Conservation (phyloP, 352 stramenopile genomes). For the Globisporangium sylvaticum region DNA sequence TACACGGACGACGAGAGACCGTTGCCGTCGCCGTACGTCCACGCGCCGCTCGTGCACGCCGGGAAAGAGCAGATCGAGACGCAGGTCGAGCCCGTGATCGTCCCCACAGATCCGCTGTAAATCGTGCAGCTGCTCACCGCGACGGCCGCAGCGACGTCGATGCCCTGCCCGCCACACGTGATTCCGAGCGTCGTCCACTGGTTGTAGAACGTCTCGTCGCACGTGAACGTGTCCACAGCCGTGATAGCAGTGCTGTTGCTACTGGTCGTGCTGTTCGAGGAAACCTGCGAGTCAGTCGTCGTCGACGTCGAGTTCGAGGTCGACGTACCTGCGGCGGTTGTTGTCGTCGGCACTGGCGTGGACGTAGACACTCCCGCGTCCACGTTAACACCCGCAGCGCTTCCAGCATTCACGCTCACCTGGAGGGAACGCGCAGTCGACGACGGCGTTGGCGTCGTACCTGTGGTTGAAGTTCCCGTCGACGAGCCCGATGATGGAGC, state of each 20-base stretch:
- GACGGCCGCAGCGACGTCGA: constrained; percentile 55
- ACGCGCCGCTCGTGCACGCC: constrained; percentile 47
- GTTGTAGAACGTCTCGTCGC: constrained; percentile 78
- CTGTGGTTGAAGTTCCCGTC: neutral
- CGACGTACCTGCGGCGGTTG: constrained; percentile 5
- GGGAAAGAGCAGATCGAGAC: constrained; percentile 82
- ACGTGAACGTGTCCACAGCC: constrained; percentile 42
- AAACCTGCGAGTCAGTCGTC: neutral
- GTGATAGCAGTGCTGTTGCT: constrained; percentile 17
- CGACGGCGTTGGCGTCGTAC: constrained; percentile 4
- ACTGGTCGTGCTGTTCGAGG: constrained; percentile 11
- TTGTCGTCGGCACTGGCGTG: constrained; percentile 7
- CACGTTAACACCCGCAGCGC: neutral
- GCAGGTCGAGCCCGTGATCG: constrained; percentile 48
- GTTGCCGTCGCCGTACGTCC: constrained; percentile 59
- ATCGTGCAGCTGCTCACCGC: constrained; percentile 59
- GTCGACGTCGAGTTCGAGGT: constrained; percentile 11
- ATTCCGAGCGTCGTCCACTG: constrained; percentile 66
- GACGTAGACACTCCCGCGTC: neutral
- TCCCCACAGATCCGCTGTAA: constrained; percentile 63
- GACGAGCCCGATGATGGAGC: constrained; percentile 4
- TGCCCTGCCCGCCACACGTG: constrained; percentile 38
- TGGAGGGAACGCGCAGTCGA: neutral
- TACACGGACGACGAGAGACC: constrained; percentile 71
- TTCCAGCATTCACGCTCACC: constrained; percentile 3